Percentiles rank a stretch among this genome's conserved stretches.
These are phyloP conservation scores for Lachancea quebecensis DNA, from an alignment of 805 yeast species.

Conservation along the genomic window DNA sequence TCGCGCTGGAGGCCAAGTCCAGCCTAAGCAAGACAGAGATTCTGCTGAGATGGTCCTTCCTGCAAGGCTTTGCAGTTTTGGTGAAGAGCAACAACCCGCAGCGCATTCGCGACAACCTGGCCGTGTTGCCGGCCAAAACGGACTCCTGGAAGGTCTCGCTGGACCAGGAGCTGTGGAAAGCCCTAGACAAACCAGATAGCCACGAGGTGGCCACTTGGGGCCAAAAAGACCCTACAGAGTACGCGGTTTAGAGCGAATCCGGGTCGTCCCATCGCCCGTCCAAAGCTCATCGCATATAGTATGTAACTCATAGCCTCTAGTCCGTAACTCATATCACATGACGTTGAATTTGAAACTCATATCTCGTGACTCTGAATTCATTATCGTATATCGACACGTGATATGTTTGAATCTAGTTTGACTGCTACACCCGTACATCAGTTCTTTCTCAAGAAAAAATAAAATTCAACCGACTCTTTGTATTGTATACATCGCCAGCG, in stretches of 20 bases:
- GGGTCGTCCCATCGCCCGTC: neutral
- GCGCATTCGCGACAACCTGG: conserved; percentile 49
- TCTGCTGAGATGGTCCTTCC: conserved; percentile 63
- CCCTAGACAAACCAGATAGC: conserved; percentile 43
- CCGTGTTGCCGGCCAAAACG: conserved; percentile 21
- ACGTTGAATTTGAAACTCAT: too few relatives aligned
- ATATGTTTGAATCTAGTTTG: too few relatives aligned
- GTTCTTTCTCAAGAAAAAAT: neutral
- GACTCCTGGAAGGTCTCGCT: conserved; percentile 31
- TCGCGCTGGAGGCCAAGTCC: conserved; percentile 41
- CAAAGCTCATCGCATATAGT: neutral
- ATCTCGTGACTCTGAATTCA: neutral
- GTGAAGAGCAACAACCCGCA: conserved; percentile 53
- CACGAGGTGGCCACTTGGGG: conserved; percentile 36
- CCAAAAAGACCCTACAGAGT: conserved; percentile 4
- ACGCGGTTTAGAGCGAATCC: neutral
- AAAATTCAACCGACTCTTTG: too few relatives aligned
- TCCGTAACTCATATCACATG: too few relatives aligned
- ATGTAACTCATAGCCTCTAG: neutral
- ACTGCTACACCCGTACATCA: neutral
- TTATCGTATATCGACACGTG: too few relatives aligned
- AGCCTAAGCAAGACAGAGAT: conserved; percentile 52
- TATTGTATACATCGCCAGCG: neutral
- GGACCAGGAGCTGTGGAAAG: conserved; percentile 34
- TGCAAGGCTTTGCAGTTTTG: conserved; percentile 63